Evolutionary conservation across 1,284 basidiomycete species (phyloP).

Genomic region (Rugosomyces carneus): DNA sequence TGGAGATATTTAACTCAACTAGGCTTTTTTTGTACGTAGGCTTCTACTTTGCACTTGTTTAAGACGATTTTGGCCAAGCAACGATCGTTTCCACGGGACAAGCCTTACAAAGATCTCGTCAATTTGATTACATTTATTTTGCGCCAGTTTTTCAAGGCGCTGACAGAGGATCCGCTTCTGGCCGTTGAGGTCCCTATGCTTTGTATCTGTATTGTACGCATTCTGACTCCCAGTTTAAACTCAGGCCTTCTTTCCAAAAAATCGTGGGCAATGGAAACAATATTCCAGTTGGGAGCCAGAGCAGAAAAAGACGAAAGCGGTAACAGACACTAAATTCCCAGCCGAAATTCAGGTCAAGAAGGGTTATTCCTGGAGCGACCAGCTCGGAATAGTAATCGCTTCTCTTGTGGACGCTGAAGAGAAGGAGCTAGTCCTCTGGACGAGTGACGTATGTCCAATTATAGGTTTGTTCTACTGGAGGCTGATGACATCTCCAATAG

Average conservation of each 20-base stretch:
- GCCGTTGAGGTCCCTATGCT: conserved; percentile 63
- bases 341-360: conserved; percentile 80
- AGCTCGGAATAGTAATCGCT: conserved; percentile 81
- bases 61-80: conserved; percentile 76
- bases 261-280: conserved; percentile 79
- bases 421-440: conserved; percentile 68
- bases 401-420: conserved; percentile 66
- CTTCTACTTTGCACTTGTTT: conserved; percentile 82
- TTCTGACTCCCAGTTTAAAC: conserved; percentile 4
- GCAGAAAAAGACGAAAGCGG: conserved; percentile 34
- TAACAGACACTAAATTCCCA: conserved; percentile 44
- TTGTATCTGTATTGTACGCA: neutral
- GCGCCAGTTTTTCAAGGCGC: conserved; percentile 87
- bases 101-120: conserved; percentile 78
- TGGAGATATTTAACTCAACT: conserved; percentile 8
- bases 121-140: conserved; percentile 80
- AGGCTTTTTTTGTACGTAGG: conserved; percentile 46
- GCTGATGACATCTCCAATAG: conserved; percentile 34
- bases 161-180: conserved; percentile 76
- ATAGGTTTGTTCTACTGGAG: neutral
- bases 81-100: conserved; percentile 67
- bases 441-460: conserved; percentile 57
- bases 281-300: conserved; percentile 78
- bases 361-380: conserved; percentile 84
- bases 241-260: conserved; percentile 89